Conservation (phyloP, 106 monocot species). For the Acanthochlamys bracteata region DNA sequence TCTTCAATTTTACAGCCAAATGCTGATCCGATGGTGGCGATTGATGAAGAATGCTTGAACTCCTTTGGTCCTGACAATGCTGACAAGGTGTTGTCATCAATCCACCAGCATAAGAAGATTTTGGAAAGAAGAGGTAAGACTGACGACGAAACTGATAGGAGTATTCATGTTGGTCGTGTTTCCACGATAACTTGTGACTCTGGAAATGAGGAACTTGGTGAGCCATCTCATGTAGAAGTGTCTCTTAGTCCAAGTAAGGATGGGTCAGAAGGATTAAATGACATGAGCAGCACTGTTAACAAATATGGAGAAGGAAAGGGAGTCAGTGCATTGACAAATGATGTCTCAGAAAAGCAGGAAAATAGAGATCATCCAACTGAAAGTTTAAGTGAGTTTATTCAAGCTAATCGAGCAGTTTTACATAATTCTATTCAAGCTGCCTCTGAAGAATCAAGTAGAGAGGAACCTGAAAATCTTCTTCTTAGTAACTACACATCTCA, state of each 20-base stretch:
- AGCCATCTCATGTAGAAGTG: conserved; percentile 5
- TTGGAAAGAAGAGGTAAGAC: not conserved
- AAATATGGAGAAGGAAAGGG: conserved; percentile 7
- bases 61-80: conserved; percentile 22
- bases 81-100: conserved; percentile 49
- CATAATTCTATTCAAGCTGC: conserved; percentile 8
- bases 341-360: conserved; percentile 21
- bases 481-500: not conserved
- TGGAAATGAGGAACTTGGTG: not conserved
- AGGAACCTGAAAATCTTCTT: not conserved
- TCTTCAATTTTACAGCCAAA: conserved; percentile 18
- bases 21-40: conserved; percentile 10
- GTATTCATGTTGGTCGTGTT: not conserved
- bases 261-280: conserved; percentile 1
- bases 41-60: conserved; percentile 18
- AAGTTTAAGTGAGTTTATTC: not conserved
- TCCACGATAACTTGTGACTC: conserved; percentile 5
- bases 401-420: not conserved
- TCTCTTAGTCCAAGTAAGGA: conserved; percentile 8
- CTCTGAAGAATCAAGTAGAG: not conserved
- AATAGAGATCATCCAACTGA: conserved; percentile 3
- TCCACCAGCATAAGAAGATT: conserved; percentile 12
- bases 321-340: conserved; percentile 3
- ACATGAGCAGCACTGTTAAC: conserved; percentile 2
- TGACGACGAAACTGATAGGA: not conserved